Base-by-base conservation (phyloP, 345 rosid genomes). In the Euphorbia pulcherrima region DNA sequence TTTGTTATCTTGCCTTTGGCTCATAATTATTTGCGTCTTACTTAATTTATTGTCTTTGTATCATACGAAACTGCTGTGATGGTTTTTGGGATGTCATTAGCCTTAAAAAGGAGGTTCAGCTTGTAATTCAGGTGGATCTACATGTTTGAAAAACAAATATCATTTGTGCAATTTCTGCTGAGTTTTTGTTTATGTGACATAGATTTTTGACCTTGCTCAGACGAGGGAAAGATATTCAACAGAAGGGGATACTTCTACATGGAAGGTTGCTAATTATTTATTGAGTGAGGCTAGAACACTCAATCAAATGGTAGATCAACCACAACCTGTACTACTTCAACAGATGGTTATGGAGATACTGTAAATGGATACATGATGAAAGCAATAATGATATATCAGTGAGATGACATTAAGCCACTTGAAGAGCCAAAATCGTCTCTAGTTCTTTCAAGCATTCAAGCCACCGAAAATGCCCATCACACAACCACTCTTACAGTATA, bases 71-170 rank as follows among this genome's bases (percentile, higher is more conserved):
- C 50, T 80, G 79, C 86, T 92, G 99, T 70, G 98, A 92, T 68
- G 97, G 99, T 39, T 80, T 95, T 62, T 92, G 99, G 99, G 99
- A 92, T 64, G 98, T 90, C 54, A 78, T 95, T 48, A 80, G 90
- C 67, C 37, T 73, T 30, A 88, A 82, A 80, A 95, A 88, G 79
- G 89, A 98, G 63, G 63, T 75, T 75, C 94, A 92, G 82, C 81
- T 95, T 37, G 85, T 80, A 40, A 65, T 66, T 40, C 87, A 92
- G 96, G 99, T 90, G 81, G 46, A 48, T 72, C 16, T 75, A 44
- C n/a, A 44, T 50, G 4, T 48, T 2, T 62, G 27, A 26, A 58
- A 21, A 20, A 57, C 5, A 46, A 24, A 7, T n/a, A 30, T 21
- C 20, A n/a, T 35, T 33, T 24, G 14, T 37, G 2, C 35, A 10